phyloP scores from a whole-genome alignment of 2,329 filamentous ascomycete species.

The Exserohilum turcica region DNA sequence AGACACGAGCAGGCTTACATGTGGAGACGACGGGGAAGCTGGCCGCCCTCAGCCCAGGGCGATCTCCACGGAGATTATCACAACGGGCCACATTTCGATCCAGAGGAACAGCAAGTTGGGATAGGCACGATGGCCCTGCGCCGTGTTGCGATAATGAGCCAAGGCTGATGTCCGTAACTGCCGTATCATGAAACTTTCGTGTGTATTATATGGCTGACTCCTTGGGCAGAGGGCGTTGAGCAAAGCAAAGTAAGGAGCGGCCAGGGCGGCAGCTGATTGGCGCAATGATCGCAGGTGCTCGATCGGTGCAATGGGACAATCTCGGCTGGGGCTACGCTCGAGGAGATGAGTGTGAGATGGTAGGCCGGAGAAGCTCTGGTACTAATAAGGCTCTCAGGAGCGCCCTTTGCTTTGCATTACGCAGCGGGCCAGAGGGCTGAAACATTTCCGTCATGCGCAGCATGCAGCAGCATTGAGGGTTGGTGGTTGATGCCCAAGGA shows the following conservation, averaged over 20 bases:
- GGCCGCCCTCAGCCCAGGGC: background rate
- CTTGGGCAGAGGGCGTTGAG: background rate
- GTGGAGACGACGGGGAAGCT: slow-evolving; percentile 6
- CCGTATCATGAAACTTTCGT: background rate
- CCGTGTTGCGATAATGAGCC: slow-evolving; percentile 1
- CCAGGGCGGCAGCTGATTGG: background rate
- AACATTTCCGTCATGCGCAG: background rate
- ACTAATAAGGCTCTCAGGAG: slow-evolving; percentile 3
- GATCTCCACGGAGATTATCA: slow-evolving; percentile 23
- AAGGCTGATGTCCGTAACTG: slow-evolving; percentile 1
- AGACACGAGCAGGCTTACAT: slow-evolving; percentile 5
- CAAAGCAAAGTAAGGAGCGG: background rate
- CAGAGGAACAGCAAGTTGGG: slow-evolving; percentile 3
- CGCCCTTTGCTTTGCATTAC: slow-evolving; percentile 6
- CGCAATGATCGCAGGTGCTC: background rate
- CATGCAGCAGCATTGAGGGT: slow-evolving; percentile 6
- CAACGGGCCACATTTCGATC: slow-evolving; percentile 11
- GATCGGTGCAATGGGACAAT: slow-evolving; percentile 6
- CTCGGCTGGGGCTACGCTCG: slow-evolving; percentile 1
- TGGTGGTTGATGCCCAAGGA: background rate
- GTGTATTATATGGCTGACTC: background rate
- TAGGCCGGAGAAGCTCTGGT: background rate
- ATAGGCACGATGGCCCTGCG: slow-evolving; percentile 7
- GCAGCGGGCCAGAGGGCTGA: background rate
- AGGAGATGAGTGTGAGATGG: background rate